Conservation (phyloP, 257 asterid genomes). For the Linaria vulgaris region DNA sequence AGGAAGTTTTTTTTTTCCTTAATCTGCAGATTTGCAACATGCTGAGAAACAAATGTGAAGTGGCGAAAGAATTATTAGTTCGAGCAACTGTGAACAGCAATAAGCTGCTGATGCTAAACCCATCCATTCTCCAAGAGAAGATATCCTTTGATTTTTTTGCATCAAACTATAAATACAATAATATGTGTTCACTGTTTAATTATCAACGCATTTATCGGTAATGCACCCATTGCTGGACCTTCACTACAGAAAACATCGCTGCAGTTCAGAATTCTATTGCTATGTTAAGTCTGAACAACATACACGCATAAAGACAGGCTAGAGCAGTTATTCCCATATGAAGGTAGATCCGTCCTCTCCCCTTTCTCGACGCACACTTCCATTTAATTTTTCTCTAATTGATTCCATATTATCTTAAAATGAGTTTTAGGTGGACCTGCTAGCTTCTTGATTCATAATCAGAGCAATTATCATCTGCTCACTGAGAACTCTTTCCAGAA, state of each 20-base stretch:
- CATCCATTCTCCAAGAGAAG: slow-evolving; percentile 64
- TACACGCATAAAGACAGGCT: slow-evolving; percentile 29
- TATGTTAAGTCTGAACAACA: slow-evolving; percentile 31
- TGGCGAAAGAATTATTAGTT: slow-evolving; percentile 74
- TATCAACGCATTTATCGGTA: neutral
- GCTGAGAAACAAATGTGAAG: slow-evolving; percentile 73
- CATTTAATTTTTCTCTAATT: too few relatives aligned
- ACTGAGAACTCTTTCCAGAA: too few relatives aligned
- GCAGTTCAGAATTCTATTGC: slow-evolving; percentile 59
- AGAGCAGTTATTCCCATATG: slow-evolving; percentile 9
- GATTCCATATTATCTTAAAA: too few relatives aligned
- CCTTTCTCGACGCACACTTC: neutral
- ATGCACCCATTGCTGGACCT: slow-evolving; percentile 37
- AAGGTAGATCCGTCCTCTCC: slow-evolving; percentile 30
- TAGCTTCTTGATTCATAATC: too few relatives aligned
- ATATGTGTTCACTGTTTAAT: slow-evolving; percentile 14
- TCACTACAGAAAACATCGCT: slow-evolving; percentile 50
- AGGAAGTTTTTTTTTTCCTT: slow-evolving; percentile 9
- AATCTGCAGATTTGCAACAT: slow-evolving; percentile 71
- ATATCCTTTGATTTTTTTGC: slow-evolving; percentile 61
- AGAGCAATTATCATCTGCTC: too few relatives aligned
- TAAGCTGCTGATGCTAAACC: slow-evolving; percentile 76
- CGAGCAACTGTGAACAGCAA: slow-evolving; percentile 77
- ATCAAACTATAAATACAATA: neutral
- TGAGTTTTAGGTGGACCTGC: too few relatives aligned